Evolutionary conservation across 495 filamentous ascomycete genomes (phyloP), one percentile per base, ranked within the genome.

Genomic region (Penicillium goetzii): DNA sequence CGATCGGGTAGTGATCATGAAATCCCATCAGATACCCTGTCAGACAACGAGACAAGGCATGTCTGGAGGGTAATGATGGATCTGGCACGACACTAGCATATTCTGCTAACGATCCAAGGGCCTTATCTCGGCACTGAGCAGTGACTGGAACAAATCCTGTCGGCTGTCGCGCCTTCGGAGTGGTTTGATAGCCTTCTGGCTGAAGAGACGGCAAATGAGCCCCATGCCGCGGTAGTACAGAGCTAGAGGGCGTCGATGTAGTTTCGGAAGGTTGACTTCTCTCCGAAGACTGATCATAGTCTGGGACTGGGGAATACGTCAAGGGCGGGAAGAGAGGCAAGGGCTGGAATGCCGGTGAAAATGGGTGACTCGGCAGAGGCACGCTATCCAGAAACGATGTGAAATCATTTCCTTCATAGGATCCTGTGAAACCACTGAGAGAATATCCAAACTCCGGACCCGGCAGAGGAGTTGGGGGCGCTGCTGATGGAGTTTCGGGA

Each of bases 1-100:
- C 73, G 45, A 90, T 85, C 1, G 88, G 89, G 23, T 90, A 84
- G 66, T 90, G 85, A 23, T 88, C 84, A 66, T 91, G 86, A 52
- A 87, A 90, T 1, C 88, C 87, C 51, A 78, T 87, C 11, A 90
- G 75, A 66, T 89, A 90, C 5, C 88, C 87, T 15, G 88, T 87
- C 47, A 90, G 68, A 56, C 87, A 90, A 52, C 88, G 75, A 14
- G 86, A 87, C 26, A 90, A 66, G 3, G 88, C 85, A 71, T 89
- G 83, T 4, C 87, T 82, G 6, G 86, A 89, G 11, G 77, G 77
- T 1, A 77, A 61, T 7, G 70, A 71, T 11, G 66, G 72, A 21
- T 78, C 57, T 2, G 54, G 85, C 76, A 74, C 70, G 2, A 79
- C 77, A 66, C 73, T 76, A 2, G 67, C 43, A 61, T 76, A 80